Conservation (phyloP, 2,329 filamentous ascomycete genomes). For the Ophiostoma australiae region DNA sequence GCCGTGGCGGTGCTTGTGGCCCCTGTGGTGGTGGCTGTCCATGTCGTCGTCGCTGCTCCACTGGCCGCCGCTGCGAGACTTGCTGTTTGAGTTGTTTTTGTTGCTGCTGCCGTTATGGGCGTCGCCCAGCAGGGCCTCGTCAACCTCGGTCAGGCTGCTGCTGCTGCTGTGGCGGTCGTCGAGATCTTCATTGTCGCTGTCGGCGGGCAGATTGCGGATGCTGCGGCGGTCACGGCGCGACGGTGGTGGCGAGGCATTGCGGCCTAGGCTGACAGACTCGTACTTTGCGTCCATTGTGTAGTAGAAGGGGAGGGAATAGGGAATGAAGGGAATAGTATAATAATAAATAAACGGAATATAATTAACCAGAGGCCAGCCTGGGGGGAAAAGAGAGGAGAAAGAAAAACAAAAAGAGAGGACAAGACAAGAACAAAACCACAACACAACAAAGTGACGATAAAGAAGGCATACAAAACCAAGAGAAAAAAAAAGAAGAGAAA, state of each 20-base stretch:
- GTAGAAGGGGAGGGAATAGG: background rate
- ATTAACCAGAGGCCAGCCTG: constrained; percentile 3
- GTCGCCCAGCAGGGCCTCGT: constrained; percentile 39
- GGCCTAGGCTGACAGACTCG: constrained; percentile 21
- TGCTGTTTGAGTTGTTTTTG: background rate
- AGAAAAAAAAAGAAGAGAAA: background rate
- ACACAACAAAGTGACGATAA: background rate
- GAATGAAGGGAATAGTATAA: background rate
- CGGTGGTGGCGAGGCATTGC: constrained; percentile 10
- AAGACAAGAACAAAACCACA: background rate
- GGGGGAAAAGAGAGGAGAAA: background rate
- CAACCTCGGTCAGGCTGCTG: constrained; percentile 36
- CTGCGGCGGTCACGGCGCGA: constrained; percentile 16
- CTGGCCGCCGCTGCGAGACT: constrained; percentile 25
- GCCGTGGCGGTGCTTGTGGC: constrained; percentile 22
- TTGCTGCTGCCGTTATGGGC: background rate
- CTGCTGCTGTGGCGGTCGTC: constrained; percentile 33
- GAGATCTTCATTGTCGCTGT: constrained; percentile 36
- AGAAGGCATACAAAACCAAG: background rate
- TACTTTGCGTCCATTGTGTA: constrained; percentile 26
- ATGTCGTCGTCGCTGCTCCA: constrained; percentile 19
- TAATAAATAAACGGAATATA: background rate
- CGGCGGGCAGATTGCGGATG: constrained; percentile 32
- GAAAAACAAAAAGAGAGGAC: background rate
- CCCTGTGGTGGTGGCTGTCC: constrained; percentile 1